Conservation (phyloP, 148 eudicot species). For the Silene latifolia region DNA sequence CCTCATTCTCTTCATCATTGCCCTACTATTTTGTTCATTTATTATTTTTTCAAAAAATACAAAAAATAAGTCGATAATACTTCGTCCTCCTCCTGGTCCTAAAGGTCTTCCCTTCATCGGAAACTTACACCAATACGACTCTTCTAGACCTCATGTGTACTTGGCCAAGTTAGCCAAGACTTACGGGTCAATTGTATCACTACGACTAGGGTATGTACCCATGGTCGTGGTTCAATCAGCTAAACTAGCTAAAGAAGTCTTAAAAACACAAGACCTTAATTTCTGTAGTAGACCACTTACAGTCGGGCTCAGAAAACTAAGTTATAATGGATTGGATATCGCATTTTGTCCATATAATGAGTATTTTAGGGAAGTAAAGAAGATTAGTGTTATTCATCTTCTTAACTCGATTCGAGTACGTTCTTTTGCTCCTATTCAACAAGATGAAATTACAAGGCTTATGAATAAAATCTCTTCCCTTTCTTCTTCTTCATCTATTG, state of each 20-base stretch:
- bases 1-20: too few relatives aligned
- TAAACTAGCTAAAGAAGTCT: too few relatives aligned
- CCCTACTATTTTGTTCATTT: too few relatives aligned
- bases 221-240: too few relatives aligned
- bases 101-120: too few relatives aligned
- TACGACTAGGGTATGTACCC: too few relatives aligned
- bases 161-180: too few relatives aligned
- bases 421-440: constrained; percentile 22
- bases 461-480: constrained; percentile 10
- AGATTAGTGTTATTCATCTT: constrained; percentile 24
- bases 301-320: constrained; percentile 11
- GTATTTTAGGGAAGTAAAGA: constrained; percentile 24
- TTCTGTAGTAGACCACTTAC: constrained; percentile 22
- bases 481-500: not conserved
- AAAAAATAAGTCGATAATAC: not conserved
- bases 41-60: not conserved
- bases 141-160: too few relatives aligned
- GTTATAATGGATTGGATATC: constrained; percentile 27
- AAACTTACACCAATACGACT: too few relatives aligned
- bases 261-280: constrained; percentile 26
- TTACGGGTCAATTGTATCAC: too few relatives aligned
- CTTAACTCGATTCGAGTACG: constrained; percentile 23
- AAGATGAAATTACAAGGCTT: constrained; percentile 24
- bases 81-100: too few relatives aligned
- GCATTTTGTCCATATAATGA: constrained; percentile 18